Evolutionary conservation across 176 grass and related monocot species (phyloP).

Genomic region (Oryza punctata): DNA sequence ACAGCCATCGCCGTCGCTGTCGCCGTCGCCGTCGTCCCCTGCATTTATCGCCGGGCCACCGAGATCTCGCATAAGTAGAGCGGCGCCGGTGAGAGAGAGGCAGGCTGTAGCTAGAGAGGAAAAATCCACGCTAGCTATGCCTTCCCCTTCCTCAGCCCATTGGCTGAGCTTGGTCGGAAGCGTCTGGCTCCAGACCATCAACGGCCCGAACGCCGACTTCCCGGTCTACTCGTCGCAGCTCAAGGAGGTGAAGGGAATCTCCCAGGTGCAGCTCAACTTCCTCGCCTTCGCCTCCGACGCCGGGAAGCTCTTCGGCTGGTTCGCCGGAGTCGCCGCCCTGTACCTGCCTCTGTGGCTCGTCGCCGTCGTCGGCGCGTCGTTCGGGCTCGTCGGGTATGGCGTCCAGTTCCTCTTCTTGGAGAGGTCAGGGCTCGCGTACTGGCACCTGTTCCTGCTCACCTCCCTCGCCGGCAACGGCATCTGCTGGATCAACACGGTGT

Average conservation of each 20-base stretch:
- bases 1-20: constrained; percentile 21
- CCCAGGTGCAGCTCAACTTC: constrained; percentile 85
- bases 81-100: constrained; percentile 4
- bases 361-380: constrained; percentile 56
- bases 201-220: constrained; percentile 93
- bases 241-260: constrained; percentile 78
- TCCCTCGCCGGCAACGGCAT: constrained; percentile 88
- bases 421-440: constrained; percentile 49
- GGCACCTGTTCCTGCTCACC: constrained; percentile 85
- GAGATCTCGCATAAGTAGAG: constrained; percentile 49
- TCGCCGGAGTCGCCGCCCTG: constrained; percentile 69
- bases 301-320: constrained; percentile 92
- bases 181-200: constrained; percentile 93
- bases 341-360: constrained; percentile 77
- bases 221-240: constrained; percentile 90
- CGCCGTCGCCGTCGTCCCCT: constrained; percentile 32
- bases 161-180: constrained; percentile 92
- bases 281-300: constrained; percentile 94
- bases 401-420: constrained; percentile 87
- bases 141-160: constrained; percentile 60
- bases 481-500: constrained; percentile 98
- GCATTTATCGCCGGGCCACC: constrained; percentile 39
- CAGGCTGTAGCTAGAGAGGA: neutral
- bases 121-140: constrained; percentile 20
- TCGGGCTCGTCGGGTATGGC: constrained; percentile 79